Conservation (phyloP, 345 rosid genomes). For the Citrus trifoliata region DNA sequence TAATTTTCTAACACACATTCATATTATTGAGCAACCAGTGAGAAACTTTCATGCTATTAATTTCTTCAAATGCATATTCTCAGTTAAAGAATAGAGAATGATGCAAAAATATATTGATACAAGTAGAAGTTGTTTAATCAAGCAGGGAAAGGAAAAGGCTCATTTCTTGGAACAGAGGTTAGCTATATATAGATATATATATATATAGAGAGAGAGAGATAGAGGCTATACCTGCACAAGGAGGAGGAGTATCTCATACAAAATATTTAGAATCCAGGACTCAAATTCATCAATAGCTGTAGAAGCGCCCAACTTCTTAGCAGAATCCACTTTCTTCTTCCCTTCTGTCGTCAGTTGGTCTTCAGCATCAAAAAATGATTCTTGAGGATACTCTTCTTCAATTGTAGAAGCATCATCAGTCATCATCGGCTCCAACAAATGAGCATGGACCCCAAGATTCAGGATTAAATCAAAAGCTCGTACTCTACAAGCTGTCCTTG, state of each 20-base stretch:
- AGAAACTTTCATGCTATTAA: neutral
- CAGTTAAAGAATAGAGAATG: constrained; percentile 8
- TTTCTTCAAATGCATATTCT: neutral
- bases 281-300: constrained; percentile 78
- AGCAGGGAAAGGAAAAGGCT: neutral
- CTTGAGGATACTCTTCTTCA: constrained; percentile 80
- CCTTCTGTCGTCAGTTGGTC: constrained; percentile 50
- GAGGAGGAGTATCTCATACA: constrained; percentile 85
- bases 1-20: neutral
- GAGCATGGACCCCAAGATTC: constrained; percentile 98
- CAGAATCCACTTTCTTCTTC: constrained; percentile 46
- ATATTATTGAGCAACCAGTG: neutral
- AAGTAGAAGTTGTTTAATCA: neutral
- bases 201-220: neutral
- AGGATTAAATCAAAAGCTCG: constrained; percentile 95
- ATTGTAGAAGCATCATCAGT: constrained; percentile 66
- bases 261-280: constrained; percentile 88
- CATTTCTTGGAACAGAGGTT: neutral
- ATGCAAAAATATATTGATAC: neutral
- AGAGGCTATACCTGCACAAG: constrained; percentile 78
- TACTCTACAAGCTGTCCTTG: constrained; percentile 67
- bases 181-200: neutral
- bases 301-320: constrained; percentile 44
- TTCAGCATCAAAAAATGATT: constrained; percentile 57
- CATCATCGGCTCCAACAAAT: constrained; percentile 78